Evolutionary conservation across 1,139 yeast species (phyloP).

Genomic region (Candida tropicalis): DNA sequence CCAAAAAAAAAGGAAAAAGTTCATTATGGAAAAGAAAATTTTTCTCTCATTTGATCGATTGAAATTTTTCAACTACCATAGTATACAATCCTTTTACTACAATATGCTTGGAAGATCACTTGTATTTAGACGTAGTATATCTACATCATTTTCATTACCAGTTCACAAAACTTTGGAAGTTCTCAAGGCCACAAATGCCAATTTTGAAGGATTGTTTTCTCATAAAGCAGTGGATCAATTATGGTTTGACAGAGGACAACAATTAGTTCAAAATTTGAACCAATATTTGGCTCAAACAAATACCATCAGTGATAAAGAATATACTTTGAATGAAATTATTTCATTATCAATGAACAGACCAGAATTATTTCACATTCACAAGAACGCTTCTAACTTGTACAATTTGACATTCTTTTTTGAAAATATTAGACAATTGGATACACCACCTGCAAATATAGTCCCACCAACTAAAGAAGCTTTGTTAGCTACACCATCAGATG

Average conservation of each 20-base stretch:
- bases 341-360: constrained; percentile 48
- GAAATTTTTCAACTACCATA: not conserved
- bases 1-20: constrained; percentile 6
- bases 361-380: constrained; percentile 50
- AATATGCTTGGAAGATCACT: constrained; percentile 5
- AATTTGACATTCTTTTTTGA: constrained; percentile 64
- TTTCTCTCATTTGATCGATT: not conserved
- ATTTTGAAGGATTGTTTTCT: constrained; percentile 59
- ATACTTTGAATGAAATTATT: constrained; percentile 40
- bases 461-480: constrained; percentile 34
- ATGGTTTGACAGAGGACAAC: constrained; percentile 59
- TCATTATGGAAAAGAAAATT: constrained; percentile 4
- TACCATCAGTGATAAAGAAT: constrained; percentile 11
- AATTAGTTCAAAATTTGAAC: constrained; percentile 51
- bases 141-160: constrained; percentile 25
- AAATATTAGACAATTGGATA: constrained; percentile 39
- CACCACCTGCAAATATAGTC: constrained; percentile 15
- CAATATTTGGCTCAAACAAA: constrained; percentile 31
- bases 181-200: constrained; percentile 31
- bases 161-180: constrained; percentile 30
- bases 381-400: constrained; percentile 60
- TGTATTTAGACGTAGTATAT: constrained; percentile 6
- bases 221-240: constrained; percentile 53
- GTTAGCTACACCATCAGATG: constrained; percentile 43
- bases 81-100: not conserved